These are phyloP conservation scores for Globisporangium takayamanum DNA, from an alignment of 352 stramenopile species.

Conservation along the genomic window DNA sequence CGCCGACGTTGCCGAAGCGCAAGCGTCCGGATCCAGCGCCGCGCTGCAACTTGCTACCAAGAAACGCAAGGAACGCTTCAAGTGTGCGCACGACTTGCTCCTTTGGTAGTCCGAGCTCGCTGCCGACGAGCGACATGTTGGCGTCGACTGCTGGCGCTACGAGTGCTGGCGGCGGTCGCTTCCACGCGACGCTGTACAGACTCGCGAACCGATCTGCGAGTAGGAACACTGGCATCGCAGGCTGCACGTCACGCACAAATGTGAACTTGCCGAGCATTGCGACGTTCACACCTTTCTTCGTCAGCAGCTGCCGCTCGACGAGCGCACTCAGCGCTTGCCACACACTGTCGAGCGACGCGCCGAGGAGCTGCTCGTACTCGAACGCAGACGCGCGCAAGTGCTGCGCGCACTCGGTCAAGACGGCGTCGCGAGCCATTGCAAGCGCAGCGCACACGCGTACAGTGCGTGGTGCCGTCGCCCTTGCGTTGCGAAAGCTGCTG, in stretches of 20 bases:
- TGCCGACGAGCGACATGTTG: constrained; percentile 40
- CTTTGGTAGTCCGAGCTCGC: constrained; percentile 29
- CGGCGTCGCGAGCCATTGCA: constrained; percentile 6
- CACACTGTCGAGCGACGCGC: constrained; percentile 28
- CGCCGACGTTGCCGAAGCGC: constrained; percentile 25
- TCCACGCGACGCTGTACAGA: constrained; percentile 33
- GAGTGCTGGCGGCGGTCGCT: constrained; percentile 34
- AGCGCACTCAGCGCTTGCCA: constrained; percentile 34
- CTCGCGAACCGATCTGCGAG: constrained; percentile 43
- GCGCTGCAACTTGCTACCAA: constrained; percentile 33
- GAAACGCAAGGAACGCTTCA: constrained; percentile 33
- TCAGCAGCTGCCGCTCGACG: constrained; percentile 34
- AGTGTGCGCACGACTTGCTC: constrained; percentile 37
- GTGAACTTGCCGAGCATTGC: constrained; percentile 48
- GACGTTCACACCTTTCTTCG: constrained; percentile 32
- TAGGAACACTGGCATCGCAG: constrained; percentile 33
- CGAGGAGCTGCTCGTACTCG: constrained; percentile 59
- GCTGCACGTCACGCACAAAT: constrained; percentile 37
- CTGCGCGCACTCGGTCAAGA: constrained; percentile 43
- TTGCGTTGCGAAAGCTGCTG: not conserved
- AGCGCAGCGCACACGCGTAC: not conserved
- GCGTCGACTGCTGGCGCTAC: constrained; percentile 34
- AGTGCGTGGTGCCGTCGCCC: not conserved
- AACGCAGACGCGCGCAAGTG: constrained; percentile 37
- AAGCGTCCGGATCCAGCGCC: constrained; percentile 22